phyloP scores from a whole-genome alignment of 306 rosid genomes.

The Lathyrus aphaca region DNA sequence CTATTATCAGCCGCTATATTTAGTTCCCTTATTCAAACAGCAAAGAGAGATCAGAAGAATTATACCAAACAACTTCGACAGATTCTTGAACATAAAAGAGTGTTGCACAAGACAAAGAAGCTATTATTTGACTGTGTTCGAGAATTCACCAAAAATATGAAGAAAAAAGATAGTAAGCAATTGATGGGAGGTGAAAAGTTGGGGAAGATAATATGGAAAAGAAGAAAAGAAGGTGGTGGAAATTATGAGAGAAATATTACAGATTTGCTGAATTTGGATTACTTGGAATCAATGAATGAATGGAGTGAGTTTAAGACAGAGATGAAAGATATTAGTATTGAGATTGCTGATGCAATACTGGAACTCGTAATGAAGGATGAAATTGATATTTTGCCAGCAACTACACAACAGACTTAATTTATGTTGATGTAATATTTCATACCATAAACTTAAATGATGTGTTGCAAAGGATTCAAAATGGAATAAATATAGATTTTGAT shows the following conservation, averaged over 20 bases:
- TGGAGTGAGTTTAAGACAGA: slow-evolving; percentile 57
- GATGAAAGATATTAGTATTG: slow-evolving; percentile 49
- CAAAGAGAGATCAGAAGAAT: slow-evolving; percentile 33
- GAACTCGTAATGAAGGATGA: slow-evolving; percentile 54
- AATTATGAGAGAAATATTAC: slow-evolving; percentile 37
- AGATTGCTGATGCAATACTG: slow-evolving; percentile 64
- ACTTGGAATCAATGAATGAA: slow-evolving; percentile 46
- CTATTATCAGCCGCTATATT: slow-evolving; percentile 58
- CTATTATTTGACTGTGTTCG: slow-evolving; percentile 70
- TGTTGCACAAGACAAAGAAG: slow-evolving; percentile 61
- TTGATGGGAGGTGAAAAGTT: slow-evolving; percentile 54
- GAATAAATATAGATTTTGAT: neutral
- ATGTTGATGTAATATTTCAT: neutral
- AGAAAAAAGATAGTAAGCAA: slow-evolving; percentile 34
- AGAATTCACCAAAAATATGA: slow-evolving; percentile 50
- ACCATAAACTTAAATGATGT: slow-evolving; percentile 15
- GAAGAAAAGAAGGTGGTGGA: slow-evolving; percentile 34
- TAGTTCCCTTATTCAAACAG: slow-evolving; percentile 53
- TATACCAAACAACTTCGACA: slow-evolving; percentile 41
- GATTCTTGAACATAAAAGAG: slow-evolving; percentile 45
- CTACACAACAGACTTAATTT: slow-evolving; percentile 3
- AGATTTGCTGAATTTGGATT: slow-evolving; percentile 47
- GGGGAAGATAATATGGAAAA: slow-evolving; percentile 55
- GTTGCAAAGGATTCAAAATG: neutral
- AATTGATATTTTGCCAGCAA: slow-evolving; percentile 36